Evolutionary conservation across 805 yeast genomes (phyloP).

Genomic region (Lipomyces anomalus): DNA sequence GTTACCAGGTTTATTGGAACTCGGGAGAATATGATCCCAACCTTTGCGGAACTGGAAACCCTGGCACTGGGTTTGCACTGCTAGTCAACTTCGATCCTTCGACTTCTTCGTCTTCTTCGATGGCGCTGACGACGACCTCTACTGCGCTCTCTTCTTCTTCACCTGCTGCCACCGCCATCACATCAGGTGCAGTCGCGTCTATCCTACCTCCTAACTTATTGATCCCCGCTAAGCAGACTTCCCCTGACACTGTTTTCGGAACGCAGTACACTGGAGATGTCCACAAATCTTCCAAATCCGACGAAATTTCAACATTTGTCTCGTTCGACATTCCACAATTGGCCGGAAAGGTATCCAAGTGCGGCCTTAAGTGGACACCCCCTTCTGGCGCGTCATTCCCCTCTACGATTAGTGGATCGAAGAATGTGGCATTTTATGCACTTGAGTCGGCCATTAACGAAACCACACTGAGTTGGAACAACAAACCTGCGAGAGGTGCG

Average conservation of each 20-base stretch:
- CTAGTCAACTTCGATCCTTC: background rate
- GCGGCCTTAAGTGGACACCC: constrained; percentile 21
- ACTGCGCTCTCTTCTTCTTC: constrained; percentile 4
- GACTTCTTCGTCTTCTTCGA: background rate
- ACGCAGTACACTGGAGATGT: constrained; percentile 18
- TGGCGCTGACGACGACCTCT: background rate
- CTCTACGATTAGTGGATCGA: constrained; percentile 14
- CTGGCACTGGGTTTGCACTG: constrained; percentile 10
- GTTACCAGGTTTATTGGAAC: constrained; percentile 16
- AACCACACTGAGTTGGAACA: constrained; percentile 11
- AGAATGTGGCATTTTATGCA: constrained; percentile 11
- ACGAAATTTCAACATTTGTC: constrained; percentile 10
- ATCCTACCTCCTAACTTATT: constrained; percentile 20
- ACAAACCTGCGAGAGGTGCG: constrained; percentile 14
- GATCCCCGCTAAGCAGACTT: constrained; percentile 16
- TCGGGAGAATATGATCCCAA: background rate
- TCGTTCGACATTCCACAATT: constrained; percentile 18
- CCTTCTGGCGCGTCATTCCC: constrained; percentile 18
- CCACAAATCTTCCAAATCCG: background rate
- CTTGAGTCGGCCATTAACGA: constrained; percentile 7
- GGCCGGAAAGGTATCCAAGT: constrained; percentile 5
- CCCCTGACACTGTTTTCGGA: constrained; percentile 11
- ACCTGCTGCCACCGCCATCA: constrained; percentile 3
- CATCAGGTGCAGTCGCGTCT: constrained; percentile 13
- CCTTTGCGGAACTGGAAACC: constrained; percentile 6